These are phyloP conservation scores for Pseudoscleropodium purum DNA, from an alignment of 225 moss, liverwort and hornwort species.

Conservation along the genomic window DNA sequence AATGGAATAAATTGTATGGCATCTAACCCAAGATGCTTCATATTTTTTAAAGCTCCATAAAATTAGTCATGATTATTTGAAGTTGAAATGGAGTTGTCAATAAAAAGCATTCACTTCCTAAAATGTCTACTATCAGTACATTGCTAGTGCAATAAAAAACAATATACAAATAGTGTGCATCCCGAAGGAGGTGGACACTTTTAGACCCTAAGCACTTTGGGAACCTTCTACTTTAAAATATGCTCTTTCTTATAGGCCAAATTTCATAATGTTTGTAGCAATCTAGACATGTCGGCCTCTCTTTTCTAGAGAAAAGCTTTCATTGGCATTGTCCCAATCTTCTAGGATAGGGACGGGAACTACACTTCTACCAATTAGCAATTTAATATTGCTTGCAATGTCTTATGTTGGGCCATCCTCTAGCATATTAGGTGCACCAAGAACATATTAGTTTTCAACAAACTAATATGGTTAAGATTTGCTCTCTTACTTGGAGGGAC, in stretches of 20 bases:
- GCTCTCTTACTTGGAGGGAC: too few relatives aligned
- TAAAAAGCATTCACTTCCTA: rapidly evolving
- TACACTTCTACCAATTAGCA: too few relatives aligned
- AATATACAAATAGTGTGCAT: not conserved
- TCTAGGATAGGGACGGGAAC: too few relatives aligned
- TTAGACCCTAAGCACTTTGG: rapidly evolving
- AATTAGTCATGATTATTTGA: not conserved
- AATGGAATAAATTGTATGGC: not conserved
- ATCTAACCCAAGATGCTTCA: not conserved
- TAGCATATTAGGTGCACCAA: too few relatives aligned
- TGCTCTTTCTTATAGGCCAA: not conserved
- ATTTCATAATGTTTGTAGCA: too few relatives aligned
- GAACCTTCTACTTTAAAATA: not conserved
- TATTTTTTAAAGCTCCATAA: rapidly evolving
- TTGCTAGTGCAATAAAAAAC: not conserved
- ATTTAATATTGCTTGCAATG: too few relatives aligned
- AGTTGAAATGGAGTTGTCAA: rapidly evolving
- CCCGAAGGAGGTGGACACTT: not conserved
- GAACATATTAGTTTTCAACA: too few relatives aligned
- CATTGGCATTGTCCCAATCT: too few relatives aligned
- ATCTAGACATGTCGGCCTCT: too few relatives aligned
- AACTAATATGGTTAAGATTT: too few relatives aligned
- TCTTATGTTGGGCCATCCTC: too few relatives aligned
- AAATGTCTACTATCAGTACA: not conserved
- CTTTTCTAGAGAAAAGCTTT: too few relatives aligned